Conservation (phyloP, 306 rosid genomes). For the Vigna hirtella region DNA sequence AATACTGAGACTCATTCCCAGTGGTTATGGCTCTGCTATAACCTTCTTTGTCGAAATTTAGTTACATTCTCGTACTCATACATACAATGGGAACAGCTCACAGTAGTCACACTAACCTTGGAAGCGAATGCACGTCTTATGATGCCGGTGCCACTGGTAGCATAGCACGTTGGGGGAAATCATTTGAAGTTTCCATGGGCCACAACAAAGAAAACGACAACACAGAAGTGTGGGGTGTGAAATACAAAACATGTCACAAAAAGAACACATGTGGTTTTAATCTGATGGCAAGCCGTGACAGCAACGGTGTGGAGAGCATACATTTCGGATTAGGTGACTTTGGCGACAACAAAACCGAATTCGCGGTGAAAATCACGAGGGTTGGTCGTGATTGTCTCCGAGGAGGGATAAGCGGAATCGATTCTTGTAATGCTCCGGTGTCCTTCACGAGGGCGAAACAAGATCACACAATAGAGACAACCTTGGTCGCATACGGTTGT, state of each 20-base stretch:
- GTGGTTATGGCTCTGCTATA: neutral
- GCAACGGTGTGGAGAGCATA: slow-evolving; percentile 20
- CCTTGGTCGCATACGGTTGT: slow-evolving; percentile 13
- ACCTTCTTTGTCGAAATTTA: too few species aligned
- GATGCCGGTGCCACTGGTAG: slow-evolving; percentile 4
- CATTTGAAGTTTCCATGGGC: slow-evolving; percentile 33
- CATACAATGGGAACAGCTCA: neutral
- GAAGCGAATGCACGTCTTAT: slow-evolving; percentile 17
- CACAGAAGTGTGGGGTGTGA: slow-evolving; percentile 37
- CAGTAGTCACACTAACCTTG: slow-evolving; percentile 41
- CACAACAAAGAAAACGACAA: slow-evolving; percentile 16
- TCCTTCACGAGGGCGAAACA: slow-evolving; percentile 1
- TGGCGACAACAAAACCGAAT: slow-evolving; percentile 6
- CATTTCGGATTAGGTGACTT: slow-evolving; percentile 29
- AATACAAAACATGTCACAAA: slow-evolving; percentile 17
- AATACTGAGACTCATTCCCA: neutral
- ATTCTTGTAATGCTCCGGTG: slow-evolving; percentile 3
- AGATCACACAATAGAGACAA: slow-evolving; percentile 17
- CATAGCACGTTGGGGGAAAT: slow-evolving; percentile 35
- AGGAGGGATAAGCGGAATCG: slow-evolving; percentile 32
- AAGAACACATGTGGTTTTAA: slow-evolving; percentile 30
- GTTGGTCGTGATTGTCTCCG: neutral
- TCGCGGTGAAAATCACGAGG: slow-evolving; percentile 19
- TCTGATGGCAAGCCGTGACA: slow-evolving; percentile 19
- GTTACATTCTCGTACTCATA: neutral